Percentiles rank a stretch among this genome's conserved stretches.
Conservation (phyloP, 352 stramenopile genomes). For the Globisporangium splendens region DNA sequence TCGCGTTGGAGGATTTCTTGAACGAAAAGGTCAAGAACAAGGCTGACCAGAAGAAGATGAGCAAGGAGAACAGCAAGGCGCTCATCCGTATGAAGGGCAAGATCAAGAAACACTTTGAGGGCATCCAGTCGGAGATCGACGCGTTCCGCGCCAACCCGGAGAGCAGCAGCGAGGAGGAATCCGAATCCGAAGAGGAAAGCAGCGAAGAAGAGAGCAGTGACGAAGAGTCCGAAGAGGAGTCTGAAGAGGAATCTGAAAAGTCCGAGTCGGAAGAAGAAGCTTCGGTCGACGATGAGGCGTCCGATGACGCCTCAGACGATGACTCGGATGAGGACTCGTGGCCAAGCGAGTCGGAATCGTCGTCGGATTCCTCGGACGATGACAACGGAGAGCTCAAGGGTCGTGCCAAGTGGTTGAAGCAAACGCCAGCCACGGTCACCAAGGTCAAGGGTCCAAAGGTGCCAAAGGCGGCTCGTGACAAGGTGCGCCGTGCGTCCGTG, state of each 20-base stretch:
- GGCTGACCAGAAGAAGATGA: slow-evolving; percentile 96
- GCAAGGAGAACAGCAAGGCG: slow-evolving; percentile 93
- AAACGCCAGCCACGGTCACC: slow-evolving; percentile 57
- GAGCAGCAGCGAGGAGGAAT: slow-evolving; percentile 48
- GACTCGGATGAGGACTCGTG: slow-evolving; percentile 32
- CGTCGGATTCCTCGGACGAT: slow-evolving; percentile 60
- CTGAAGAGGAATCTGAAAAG: slow-evolving; percentile 15
- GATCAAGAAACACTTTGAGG: slow-evolving; percentile 95
- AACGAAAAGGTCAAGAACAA: slow-evolving; percentile 93
- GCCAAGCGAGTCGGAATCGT: slow-evolving; percentile 59
- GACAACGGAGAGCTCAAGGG: slow-evolving; percentile 91
- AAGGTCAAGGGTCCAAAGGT: slow-evolving; percentile 49
- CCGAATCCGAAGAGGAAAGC: slow-evolving; percentile 30
- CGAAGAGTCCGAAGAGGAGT: slow-evolving; percentile 21
- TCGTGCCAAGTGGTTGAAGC: slow-evolving; percentile 95
- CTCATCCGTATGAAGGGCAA: slow-evolving; percentile 98
- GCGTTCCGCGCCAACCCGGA: slow-evolving; percentile 91
- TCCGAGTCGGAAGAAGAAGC: slow-evolving; percentile 7
- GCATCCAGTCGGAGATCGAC: slow-evolving; percentile 85
- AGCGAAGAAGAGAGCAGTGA: slow-evolving; percentile 37
- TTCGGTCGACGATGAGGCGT: slow-evolving; percentile 44
- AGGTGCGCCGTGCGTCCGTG: slow-evolving; percentile 46
- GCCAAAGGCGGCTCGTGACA: slow-evolving; percentile 41
- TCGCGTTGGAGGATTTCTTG: slow-evolving; percentile 92
- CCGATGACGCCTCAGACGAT: slow-evolving; percentile 25